Evolutionary conservation across 139 green algal species (phyloP), one percentile per base, ranked within the genome.

Genomic region (Desmodesmus armatus): DNA sequence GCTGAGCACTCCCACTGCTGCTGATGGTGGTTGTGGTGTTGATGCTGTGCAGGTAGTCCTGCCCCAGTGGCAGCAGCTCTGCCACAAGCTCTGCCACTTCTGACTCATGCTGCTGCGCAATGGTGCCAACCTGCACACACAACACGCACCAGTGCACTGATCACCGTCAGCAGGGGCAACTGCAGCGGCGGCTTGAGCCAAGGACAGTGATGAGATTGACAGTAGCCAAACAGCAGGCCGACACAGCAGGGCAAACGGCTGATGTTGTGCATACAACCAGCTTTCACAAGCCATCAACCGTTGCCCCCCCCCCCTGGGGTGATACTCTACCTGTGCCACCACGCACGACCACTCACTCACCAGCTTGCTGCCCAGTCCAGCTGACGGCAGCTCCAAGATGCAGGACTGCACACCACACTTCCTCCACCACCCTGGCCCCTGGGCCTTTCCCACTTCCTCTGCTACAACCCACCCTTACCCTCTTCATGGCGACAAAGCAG

Each of bases 51-150:
- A 84, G 13, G 39, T 70, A 66, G 17, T 65, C 31, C 3, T 25
- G 31, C 11, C 78, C 75, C 17, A 87, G 53, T 9, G 89, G 89
- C 33, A 92, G 84, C 53, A 92, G 84, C 84, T 92, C 89, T 0
- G 65, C 39, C 23, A 86, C 81, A 17, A 92, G 84, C 7, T 33
- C 55, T 4, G 60, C 55, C 9, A 90, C 88, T 2, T 83, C 86
- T 0, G 5, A 23, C 0, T 25, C 23, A 29, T 89, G 84, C 23
- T 69, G 43, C 21, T 31, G 5, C 27, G 66, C 87, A 25, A 92
- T 83, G 19, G 29, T 44, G 5, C 88, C 89, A 17, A 93, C 89
- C 69, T 90, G 66, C 7, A 31, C 25, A 1, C 31, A 35, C 6
- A 41, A 19, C 37, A 75, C n/a, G n/a, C n/a, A n/a, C n/a, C n/a